phyloP scores from a whole-genome alignment of 2,329 filamentous ascomycete species.

The Aspergillus fischeri region DNA sequence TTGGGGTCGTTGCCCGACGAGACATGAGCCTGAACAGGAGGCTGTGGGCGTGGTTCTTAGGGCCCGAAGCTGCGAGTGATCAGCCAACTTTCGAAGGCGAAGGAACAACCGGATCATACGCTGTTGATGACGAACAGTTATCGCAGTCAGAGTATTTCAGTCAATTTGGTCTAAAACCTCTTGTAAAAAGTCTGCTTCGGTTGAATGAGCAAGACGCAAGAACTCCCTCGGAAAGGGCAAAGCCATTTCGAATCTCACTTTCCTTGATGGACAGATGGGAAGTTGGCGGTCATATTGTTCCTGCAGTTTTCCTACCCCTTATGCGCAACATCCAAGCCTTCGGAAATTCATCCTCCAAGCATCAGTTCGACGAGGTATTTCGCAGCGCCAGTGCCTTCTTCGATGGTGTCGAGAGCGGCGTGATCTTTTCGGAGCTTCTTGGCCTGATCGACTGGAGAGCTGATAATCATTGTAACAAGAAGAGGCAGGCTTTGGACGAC shows the following conservation, averaged over 20 bases:
- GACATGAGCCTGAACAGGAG: constrained; percentile 96
- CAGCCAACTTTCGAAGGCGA: constrained; percentile 28
- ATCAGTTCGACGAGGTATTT: constrained; percentile 78
- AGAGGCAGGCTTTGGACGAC: constrained; percentile 54
- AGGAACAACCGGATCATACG: constrained; percentile 23
- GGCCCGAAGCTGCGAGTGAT: constrained; percentile 58
- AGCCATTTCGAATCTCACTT: constrained; percentile 84
- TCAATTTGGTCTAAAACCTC: constrained; percentile 67
- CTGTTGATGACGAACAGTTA: constrained; percentile 40
- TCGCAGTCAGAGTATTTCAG: constrained; percentile 78
- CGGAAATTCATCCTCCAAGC: constrained; percentile 62
- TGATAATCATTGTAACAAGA: constrained; percentile 47
- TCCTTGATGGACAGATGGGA: constrained; percentile 99
- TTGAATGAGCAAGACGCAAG: constrained; percentile 62
- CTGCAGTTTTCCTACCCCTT: constrained; percentile 81
- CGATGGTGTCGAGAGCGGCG: constrained; percentile 88
- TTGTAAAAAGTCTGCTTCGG: constrained; percentile 69
- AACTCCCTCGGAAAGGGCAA: constrained; percentile 65
- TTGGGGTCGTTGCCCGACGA: constrained; percentile 79
- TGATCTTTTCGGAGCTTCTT: constrained; percentile 84
- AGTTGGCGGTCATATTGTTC: constrained; percentile 84
- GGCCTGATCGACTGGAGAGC: constrained; percentile 55
- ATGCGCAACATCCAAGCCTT: constrained; percentile 76
- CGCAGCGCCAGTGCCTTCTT: constrained; percentile 95
- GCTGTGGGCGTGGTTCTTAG: constrained; percentile 94